phyloP scores from a whole-genome alignment of 257 asterid genomes.

The Salvia splendens region DNA sequence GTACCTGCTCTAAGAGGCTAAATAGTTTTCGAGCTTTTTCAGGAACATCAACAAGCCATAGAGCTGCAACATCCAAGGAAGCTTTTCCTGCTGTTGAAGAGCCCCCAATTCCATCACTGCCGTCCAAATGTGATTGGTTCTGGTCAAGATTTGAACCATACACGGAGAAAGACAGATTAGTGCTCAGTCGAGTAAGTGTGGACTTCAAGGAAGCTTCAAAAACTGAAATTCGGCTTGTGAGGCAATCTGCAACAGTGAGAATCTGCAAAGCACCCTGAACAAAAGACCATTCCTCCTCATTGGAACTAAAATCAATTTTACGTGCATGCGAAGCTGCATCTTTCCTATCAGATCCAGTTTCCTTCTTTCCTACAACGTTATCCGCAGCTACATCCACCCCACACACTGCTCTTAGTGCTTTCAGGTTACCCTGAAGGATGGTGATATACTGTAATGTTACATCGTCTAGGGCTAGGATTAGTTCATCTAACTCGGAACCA shows the following conservation, averaged over 20 bases:
- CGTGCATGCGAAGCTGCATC: constrained; percentile 66
- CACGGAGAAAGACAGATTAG: constrained; percentile 67
- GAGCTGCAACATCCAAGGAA: constrained; percentile 86
- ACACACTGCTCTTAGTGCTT: constrained; percentile 80
- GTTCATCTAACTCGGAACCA: constrained; percentile 93
- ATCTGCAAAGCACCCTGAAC: constrained; percentile 97
- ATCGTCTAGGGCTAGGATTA: constrained; percentile 86
- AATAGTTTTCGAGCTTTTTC: constrained; percentile 90
- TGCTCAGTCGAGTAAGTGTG: constrained; percentile 89
- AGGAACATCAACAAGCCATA: constrained; percentile 77
- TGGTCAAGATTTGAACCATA: constrained; percentile 66
- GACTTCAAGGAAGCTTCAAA: constrained; percentile 96
- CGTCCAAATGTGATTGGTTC: constrained; percentile 54
- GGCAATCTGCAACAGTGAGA: constrained; percentile 87
- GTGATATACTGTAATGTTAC: constrained; percentile 78
- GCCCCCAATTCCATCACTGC: constrained; percentile 62
- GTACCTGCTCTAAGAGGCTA: constrained; percentile 93
- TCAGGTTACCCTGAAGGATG: constrained; percentile 81
- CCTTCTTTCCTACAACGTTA: constrained; percentile 65
- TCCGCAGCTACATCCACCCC: constrained; percentile 70
- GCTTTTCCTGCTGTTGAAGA: constrained; percentile 80
- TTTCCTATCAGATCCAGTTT: constrained; percentile 69
- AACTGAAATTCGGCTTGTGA: constrained; percentile 89
- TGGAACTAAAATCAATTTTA: constrained; percentile 69
- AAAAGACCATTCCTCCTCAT: constrained; percentile 97